These are phyloP conservation scores for Thielaviopsis euricoi DNA, from an alignment of 2,329 filamentous ascomycete genomes.

Conservation along the genomic window DNA sequence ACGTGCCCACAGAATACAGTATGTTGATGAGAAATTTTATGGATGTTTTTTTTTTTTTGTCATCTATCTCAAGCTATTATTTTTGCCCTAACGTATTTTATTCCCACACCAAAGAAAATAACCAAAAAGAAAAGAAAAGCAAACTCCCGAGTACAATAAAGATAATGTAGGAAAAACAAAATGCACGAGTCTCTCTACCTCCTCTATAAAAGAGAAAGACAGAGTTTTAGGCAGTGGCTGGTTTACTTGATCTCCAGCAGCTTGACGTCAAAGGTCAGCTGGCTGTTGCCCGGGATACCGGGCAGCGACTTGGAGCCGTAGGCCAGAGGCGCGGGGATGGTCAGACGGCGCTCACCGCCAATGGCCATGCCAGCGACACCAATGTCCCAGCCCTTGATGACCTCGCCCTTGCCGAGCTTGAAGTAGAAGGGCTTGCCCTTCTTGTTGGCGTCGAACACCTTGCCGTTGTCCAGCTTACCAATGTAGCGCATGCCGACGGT, in stretches of 20 bases:
- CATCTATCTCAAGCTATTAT: neutral
- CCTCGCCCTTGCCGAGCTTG: constrained; percentile 85
- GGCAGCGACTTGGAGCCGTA: constrained; percentile 75
- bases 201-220: too few species aligned
- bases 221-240: constrained; percentile 3
- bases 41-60: neutral
- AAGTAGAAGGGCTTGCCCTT: constrained; percentile 96
- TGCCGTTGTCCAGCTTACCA: constrained; percentile 85
- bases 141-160: neutral
- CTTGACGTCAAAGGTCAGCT: constrained; percentile 83
- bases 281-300: constrained; percentile 83
- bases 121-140: constrained; percentile 1
- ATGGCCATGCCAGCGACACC: constrained; percentile 84
- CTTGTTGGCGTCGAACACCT: constrained; percentile 98
- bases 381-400: constrained; percentile 98
- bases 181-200: neutral
- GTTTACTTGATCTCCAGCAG: constrained; percentile 65
- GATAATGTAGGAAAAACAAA: neutral
- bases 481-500: constrained; percentile 93
- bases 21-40: neutral
- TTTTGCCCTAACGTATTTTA: neutral
- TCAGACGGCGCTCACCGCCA: constrained; percentile 84
- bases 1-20: neutral
- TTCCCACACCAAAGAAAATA: neutral
- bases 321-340: constrained; percentile 70